These are phyloP conservation scores for Knufia fluminis DNA, from an alignment of 2,329 filamentous ascomycete genomes.

Conservation along the genomic window DNA sequence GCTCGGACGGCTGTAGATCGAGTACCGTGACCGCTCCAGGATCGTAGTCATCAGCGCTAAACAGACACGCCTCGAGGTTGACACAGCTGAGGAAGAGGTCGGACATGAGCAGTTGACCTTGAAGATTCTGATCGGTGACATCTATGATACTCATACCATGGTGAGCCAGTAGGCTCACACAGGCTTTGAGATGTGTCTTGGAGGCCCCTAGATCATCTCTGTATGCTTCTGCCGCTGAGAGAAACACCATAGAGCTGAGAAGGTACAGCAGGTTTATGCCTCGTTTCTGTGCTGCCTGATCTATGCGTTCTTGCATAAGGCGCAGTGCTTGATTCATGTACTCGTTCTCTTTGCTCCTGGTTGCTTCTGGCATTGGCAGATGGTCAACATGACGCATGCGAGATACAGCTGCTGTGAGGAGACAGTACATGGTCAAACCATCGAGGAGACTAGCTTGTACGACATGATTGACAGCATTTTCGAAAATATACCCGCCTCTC, in stretches of 20 bases:
- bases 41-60: constrained; percentile 2
- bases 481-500: constrained; percentile 7
- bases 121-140: constrained; percentile 8
- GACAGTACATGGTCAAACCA: constrained; percentile 9
- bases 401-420: constrained; percentile 2
- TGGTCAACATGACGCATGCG: constrained; percentile 9
- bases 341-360: constrained; percentile 6
- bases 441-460: constrained; percentile 5
- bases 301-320: constrained; percentile 5
- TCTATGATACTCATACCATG: neutral
- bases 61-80: constrained; percentile 8
- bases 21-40: constrained; percentile 1
- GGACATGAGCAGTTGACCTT: constrained; percentile 7
- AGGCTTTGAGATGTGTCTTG: constrained; percentile 9
- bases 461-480: constrained; percentile 5
- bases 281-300: neutral
- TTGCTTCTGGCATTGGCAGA: neutral
- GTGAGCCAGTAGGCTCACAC: constrained; percentile 5
- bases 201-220: constrained; percentile 9
- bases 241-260: constrained; percentile 10
- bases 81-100: constrained; percentile 12
- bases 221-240: constrained; percentile 10
- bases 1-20: neutral
- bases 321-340: constrained; percentile 8
- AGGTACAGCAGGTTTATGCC: neutral